Base-by-base conservation (phyloP, 305 asterid species). In the Coffea humblotiana region DNA sequence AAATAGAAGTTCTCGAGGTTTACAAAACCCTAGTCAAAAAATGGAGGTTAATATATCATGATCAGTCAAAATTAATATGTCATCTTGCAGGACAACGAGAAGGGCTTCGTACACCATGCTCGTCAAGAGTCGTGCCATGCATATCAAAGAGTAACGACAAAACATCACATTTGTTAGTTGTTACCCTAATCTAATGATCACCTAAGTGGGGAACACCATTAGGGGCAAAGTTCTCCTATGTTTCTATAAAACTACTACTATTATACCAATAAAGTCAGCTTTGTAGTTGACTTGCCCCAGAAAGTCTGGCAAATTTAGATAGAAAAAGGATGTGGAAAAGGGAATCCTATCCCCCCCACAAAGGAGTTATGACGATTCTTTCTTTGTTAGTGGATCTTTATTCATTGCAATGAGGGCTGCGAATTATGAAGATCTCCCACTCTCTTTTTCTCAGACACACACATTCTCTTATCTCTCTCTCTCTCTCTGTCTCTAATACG, bases 281-380 rank as follows among this genome's bases (percentile, higher is more conserved):
- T 90, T 92, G 85, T 84, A 88, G 97, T 91, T 94, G 97, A 92
- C 97, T 91, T 94, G 79, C 87, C 88, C 91, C 60, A 89, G 74
- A 90, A 91, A 91, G 98, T 86, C 82, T 86, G 86, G 77, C 91
- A 79, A 85, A 85, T 83, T 91, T 89, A 75, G 84, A 49, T 47
- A 65, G 32, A 49, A 77, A 77, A 45, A 48, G 8, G 74, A 82
- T 87, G 86, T 82, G 75, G 87, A 83, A 90, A 90, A 94, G 90
- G 89, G 95, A 88, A 90, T 92, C 94, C 89, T 83, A 91, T 85
- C 86, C 91, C 87, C 19, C 78, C 66, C 29, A 49, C 65, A 84
- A 72, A 76, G 82, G 86, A 80, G 64, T 79, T 37, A 40, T 74
- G 81, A 73, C 78, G 88, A 88, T 88, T 84, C 92, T 43, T 86